A percentile compares a stretch with the other conserved stretches of the same genome.
Conservation (phyloP, 2,329 filamentous ascomycete species). For the Cercospora canescens region DNA sequence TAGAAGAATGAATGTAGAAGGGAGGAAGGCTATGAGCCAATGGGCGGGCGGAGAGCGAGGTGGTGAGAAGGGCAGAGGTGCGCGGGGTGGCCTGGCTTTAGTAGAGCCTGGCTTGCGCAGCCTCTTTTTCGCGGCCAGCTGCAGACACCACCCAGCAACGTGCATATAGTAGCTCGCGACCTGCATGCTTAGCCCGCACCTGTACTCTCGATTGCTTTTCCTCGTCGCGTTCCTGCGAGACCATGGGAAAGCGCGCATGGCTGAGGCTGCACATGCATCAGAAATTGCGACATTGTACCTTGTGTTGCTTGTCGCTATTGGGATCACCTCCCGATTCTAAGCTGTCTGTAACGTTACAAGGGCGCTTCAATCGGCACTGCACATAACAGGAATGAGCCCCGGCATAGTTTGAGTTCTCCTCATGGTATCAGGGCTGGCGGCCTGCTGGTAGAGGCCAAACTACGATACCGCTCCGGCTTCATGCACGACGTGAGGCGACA, state of each 20-base stretch:
- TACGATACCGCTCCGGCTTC: neutral
- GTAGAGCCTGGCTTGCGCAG: conserved; percentile 15
- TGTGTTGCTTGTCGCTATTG: conserved; percentile 16
- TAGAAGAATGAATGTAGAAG: conserved; percentile 26
- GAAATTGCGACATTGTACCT: conserved; percentile 24
- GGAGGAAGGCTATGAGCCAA: conserved; percentile 26
- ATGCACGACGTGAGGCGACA: conserved; percentile 17
- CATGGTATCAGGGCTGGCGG: neutral
- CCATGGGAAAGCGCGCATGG: conserved; percentile 1
- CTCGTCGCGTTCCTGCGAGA: conserved; percentile 22
- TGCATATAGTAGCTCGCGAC: conserved; percentile 29
- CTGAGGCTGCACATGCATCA: conserved; percentile 14
- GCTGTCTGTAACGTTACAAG: conserved; percentile 22
- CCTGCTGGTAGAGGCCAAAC: neutral
- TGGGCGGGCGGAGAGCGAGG: conserved; percentile 26
- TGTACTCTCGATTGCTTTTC: conserved; percentile 17
- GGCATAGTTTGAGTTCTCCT: conserved; percentile 18
- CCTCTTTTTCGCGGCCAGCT: conserved; percentile 26
- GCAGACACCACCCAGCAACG: conserved; percentile 25
- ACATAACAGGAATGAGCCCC: conserved; percentile 22
- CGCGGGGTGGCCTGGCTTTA: conserved; percentile 19
- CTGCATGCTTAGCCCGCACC: conserved; percentile 25
- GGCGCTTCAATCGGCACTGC: conserved; percentile 16
- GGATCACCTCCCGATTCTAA: conserved; percentile 18
- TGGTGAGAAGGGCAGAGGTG: conserved; percentile 17